Base-by-base conservation (phyloP, 768 basidiomycete species). In the Sporobolomyces pararoseus region DNA sequence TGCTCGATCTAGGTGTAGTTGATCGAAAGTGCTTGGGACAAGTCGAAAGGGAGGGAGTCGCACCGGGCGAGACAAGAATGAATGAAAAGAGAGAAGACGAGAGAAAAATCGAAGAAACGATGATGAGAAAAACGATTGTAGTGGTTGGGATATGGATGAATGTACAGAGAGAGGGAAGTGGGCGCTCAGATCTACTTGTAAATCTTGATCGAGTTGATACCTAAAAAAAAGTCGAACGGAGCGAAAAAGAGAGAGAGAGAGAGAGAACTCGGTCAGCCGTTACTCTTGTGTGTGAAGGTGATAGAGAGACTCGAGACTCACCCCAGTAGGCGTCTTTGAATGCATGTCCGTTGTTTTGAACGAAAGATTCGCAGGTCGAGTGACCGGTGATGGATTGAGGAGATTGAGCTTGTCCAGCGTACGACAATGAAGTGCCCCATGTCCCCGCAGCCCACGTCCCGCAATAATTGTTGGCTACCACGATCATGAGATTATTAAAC, bases 261-360 rank as follows among this genome's bases (percentile, higher is more conserved):
- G 39, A 17, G 39, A 10, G 39, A 23, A 14, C 46, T 6, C 46
- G 46, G 39, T 42, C 39, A 42, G 17, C 10, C 10, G 39, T 42
- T 17, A 42, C 10, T 42, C 39, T 42, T 42, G 17, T 42, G 9
- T 42, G 10, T 42, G 17, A 17, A 17, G 17, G 17, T 55, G 10
- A n/a, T 10, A 6, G 54, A 35, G 31, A 4, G 19, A 25, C 25
- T 4, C n/a, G 27, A 39, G 14, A 44, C 37, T 7, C 31, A 25
- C 42, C 19, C 65, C 65, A 66, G 65, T 66, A 66, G 7, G 65
- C 65, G n/a, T 66, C 37, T 58, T 60, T 53, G 58, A 66, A 61
- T 19, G 37, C 59, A 12, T 42, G 21, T 5, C 57, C 65, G 21
- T 52, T 44, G 57, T 44, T 60, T 23, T 61, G 59, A 16, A 61